Conservation (phyloP, 805 yeast genomes). For the Wickerhamiella nectarea region DNA sequence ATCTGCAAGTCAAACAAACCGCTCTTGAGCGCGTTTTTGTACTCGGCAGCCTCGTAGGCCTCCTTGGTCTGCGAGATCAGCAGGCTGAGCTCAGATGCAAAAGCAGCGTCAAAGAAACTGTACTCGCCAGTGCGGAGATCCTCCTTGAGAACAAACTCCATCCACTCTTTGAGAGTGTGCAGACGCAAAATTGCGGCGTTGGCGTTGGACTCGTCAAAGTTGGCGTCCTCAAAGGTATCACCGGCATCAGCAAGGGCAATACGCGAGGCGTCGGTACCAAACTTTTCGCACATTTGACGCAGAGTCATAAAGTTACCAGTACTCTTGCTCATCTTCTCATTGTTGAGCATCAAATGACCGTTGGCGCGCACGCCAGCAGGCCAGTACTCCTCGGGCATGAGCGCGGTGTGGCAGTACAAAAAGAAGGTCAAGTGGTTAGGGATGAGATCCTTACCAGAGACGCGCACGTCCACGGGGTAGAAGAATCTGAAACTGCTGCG, state of each 20-base stretch:
- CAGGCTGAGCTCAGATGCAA: conserved; percentile 83
- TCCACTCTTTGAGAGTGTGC: conserved; percentile 88
- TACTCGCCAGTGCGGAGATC: conserved; percentile 37
- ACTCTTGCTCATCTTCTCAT: conserved; percentile 94
- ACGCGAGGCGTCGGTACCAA: conserved; percentile 95
- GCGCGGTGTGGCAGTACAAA: conserved; percentile 82
- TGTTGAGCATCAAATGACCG: conserved; percentile 89
- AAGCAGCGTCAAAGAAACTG: conserved; percentile 71
- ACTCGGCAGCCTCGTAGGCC: conserved; percentile 59
- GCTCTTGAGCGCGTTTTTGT: conserved; percentile 76
- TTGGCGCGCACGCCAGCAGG: conserved; percentile 88
- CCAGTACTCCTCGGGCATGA: conserved; percentile 86
- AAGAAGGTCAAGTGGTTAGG: conserved; percentile 95
- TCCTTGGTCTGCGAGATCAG: conserved; percentile 62
- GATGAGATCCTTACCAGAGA: conserved; percentile 93
- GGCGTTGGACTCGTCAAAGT: conserved; percentile 91
- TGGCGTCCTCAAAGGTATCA: conserved; percentile 94
- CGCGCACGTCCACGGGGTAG: conserved; percentile 83
- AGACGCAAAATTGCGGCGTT: conserved; percentile 94
- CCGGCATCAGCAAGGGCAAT: conserved; percentile 98
- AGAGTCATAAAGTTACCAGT: conserved; percentile 95
- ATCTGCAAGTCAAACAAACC: conserved; percentile 92
- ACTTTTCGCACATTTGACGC: conserved; percentile 69
- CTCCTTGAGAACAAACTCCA: conserved; percentile 54
- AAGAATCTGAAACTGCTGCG: conserved; percentile 94